Evolutionary conservation across 805 yeast species (phyloP), one percentile per base, ranked within the genome.

Genomic region (Jamesozyma rosinii): DNA sequence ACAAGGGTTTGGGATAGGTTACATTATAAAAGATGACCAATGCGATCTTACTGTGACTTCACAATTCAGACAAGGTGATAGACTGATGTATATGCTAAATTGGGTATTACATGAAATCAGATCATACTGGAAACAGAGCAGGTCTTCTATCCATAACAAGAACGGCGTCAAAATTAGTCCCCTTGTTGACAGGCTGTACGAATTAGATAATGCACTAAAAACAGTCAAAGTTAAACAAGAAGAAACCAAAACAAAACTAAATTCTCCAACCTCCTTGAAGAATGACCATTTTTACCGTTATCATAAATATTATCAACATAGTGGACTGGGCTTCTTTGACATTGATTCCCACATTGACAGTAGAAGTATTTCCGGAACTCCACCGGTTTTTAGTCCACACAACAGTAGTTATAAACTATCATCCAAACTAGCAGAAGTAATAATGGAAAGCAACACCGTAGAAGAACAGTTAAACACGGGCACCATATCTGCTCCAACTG

Each of bases 1-100:
- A 37, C 87, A 83, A 54, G 97, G 97, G 0, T 87, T 82, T 63
- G 96, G 95, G n/a, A 71, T 88, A 20, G 96, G 95, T 1, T 88
- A 88, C 58, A 85, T 87, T 49, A 80, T 88, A 52, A 89, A 87
- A 59, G 78, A 75, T 43, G 92, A 88, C 55, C 77, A 78, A 34
- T 81, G 87, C 31, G 79, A 84, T 26, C 71, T 88, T n/a, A 84
- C 95, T 35, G 76, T 86, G 18, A 81, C 90, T 27, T 85, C 95
- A 13, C 88, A 88, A 62, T 85, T 80, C 59, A 72, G 96, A 47
- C 96, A 88, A 64, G 88, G 95, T 2, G 74, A 74, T 43, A 71
- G 97, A 48, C 78, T 85, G 47, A 66, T 88, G 57, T 79, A 79
- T 48, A 86, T 95, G 40, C 66, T 88, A 49, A 72, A 76, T 42